These are phyloP conservation scores for Radiomyces spectabilis DNA, from an alignment of 192 early-diverging fungal genomes.

Conservation along the genomic window DNA sequence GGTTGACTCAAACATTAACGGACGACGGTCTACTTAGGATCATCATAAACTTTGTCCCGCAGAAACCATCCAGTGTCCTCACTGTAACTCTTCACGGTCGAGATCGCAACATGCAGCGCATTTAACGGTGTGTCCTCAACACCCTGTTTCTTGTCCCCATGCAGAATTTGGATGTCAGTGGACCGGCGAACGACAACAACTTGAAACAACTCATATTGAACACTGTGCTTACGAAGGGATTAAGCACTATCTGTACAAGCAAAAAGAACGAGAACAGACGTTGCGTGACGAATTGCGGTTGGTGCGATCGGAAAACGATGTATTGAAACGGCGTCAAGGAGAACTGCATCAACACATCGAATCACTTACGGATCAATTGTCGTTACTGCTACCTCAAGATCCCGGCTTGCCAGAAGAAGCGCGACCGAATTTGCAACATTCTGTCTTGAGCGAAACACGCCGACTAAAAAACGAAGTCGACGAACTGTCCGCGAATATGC, in stretches of 20 bases:
- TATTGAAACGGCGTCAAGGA: not conserved
- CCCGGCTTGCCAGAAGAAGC: constrained; percentile 10
- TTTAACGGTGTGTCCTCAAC: constrained; percentile 34
- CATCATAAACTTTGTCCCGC: constrained; percentile 50
- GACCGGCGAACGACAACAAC: constrained; percentile 36
- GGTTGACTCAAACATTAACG: no score
- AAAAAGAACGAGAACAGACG: constrained; percentile 33
- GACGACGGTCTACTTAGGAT: no score
- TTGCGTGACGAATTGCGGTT: constrained; percentile 39
- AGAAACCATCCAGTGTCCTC: constrained; percentile 43
- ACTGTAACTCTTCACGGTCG: constrained; percentile 37
- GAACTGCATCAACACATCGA: constrained; percentile 3
- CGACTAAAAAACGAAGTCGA: constrained; percentile 47
- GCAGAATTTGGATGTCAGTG: constrained; percentile 54
- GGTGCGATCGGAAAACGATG: constrained; percentile 23
- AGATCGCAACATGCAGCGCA: constrained; percentile 35
- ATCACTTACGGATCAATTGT: constrained; percentile 6
- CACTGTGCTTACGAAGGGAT: constrained; percentile 57
- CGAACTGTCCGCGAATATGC: constrained; percentile 43
- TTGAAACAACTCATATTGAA: constrained; percentile 33
- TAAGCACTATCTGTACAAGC: constrained; percentile 39
- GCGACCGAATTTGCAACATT: constrained; percentile 32
- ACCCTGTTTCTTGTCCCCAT: constrained; percentile 30
- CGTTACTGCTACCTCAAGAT: constrained; percentile 17
- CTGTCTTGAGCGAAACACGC: constrained; percentile 43